Evolutionary conservation across 805 yeast species (phyloP), one percentile per base, ranked within the genome.

Genomic region (Jamesozyma rosinii): DNA sequence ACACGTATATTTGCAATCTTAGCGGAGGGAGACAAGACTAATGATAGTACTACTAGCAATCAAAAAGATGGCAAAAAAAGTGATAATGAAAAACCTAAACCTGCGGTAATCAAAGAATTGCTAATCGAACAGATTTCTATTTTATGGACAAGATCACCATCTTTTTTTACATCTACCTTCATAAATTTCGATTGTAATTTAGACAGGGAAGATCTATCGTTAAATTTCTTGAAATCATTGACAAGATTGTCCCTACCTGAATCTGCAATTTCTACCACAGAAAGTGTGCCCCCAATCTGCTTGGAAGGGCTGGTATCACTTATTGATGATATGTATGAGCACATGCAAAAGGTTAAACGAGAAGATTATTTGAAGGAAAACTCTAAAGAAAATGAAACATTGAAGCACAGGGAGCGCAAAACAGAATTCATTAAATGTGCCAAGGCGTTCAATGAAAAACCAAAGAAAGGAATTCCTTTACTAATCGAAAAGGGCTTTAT

Each of bases 211-310:
- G 96, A 92, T 58, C 64, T 94, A 44, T 73, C 90, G 14, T 73
- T 74, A 19, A 75, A 77, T 32, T 65, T 85, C 22, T 60, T 92
- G 35, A 82, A 82, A 37, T 75, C 82, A 37, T 69, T 92, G 42
- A 79, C 95, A 42, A 75, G 82, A 41, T 67, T 88, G 27, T 81
- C 97, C 0, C 73, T 86, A 36, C 95, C 97, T 0, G 95, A 88
- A 56, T 75, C 90, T 10, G 95, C 97, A 0, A 53, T 72, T 9
- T 69, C 74, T 52, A 81, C 95, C 0, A 84, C 95, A 0, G 85
- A 83, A 33, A 81, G 76, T 54, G 95, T 90, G 1, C 97, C 98
- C 0, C 96, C 97, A 0, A 74, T 88, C 6, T 90, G 97, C 54
- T 68, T 92, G 41, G 97, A 92, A 54, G 95, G 97, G 1, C 61